Percentiles rank a stretch among this genome's conserved stretches.
phyloP scores from a whole-genome alignment of 306 rosid genomes.

The Hippophae tibetana region DNA sequence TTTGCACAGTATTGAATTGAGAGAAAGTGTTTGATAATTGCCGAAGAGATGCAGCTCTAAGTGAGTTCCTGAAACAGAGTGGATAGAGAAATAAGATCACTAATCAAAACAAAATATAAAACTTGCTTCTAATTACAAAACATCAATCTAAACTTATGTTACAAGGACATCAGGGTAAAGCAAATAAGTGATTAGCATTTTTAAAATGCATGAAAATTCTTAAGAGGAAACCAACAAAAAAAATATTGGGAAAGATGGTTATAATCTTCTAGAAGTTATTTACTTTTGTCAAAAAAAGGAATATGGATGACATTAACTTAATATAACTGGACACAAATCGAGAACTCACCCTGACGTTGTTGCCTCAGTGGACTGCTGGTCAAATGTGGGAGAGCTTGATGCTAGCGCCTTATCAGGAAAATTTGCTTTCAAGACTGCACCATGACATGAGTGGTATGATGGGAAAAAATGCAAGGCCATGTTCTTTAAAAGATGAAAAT shows the following conservation, averaged over 20 bases:
- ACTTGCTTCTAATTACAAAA: not conserved
- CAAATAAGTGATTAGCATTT: too few species aligned
- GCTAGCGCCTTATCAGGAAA: slow-evolving; percentile 53
- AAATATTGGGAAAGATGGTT: not conserved
- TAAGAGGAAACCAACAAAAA: not conserved
- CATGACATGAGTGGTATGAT: not conserved
- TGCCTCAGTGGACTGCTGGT: slow-evolving; percentile 61
- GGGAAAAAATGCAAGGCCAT: slow-evolving; percentile 7
- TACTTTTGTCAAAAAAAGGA: not conserved
- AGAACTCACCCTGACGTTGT: slow-evolving; percentile 69
- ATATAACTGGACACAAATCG: not conserved
- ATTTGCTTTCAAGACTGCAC: slow-evolving; percentile 73
- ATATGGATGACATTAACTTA: not conserved
- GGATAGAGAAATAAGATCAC: slow-evolving; percentile 17
- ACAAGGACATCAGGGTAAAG: not conserved
- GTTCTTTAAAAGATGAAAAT: not conserved
- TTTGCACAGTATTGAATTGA: slow-evolving; percentile 74
- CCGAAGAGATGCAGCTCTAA: slow-evolving; percentile 67
- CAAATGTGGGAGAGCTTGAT: slow-evolving; percentile 54
- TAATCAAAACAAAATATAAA: slow-evolving; percentile 4
- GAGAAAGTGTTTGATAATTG: slow-evolving; percentile 87
- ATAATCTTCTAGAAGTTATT: not conserved
- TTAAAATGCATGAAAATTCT: too few species aligned
- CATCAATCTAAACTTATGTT: not conserved
- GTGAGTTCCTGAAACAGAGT: slow-evolving; percentile 54